Evolutionary conservation across 306 rosid species (phyloP), one percentile per base, ranked within the genome.

Genomic region (Begonia loranthoides): DNA sequence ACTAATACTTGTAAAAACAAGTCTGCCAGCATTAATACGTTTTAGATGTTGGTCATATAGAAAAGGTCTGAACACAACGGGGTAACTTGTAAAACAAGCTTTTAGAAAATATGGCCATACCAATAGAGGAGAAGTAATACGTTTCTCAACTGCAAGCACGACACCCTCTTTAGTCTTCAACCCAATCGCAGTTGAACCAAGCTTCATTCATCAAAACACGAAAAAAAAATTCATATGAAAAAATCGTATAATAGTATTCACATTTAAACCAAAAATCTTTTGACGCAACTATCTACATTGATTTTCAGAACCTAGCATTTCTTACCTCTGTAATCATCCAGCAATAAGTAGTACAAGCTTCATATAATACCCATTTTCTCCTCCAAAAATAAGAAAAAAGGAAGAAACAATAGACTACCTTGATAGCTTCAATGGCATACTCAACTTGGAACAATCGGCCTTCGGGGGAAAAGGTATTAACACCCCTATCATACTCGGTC

Each of bases 401-500:
- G 14, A 39, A 12, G 36, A 13, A 41, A 15, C 9, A 17, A 43
- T 15, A 33, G 28, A 51, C 17, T 49, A 82, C 97, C 95, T 90
- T 90, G 62, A 90, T 90, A 38, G 99, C 99, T 60, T 90, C 95
- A 13, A 90, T 90, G 54, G 99, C 99, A 77, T 90, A 86, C 69
- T 90, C 99, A 58, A 90, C 99, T 76, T 90, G 99, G 71, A 90
- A 90, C 67, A 90, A 72, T 52, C 95, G 82, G 6, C 99, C 95
- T 74, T 90, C 99, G 0, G 95, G 99, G 38, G 99, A 90, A 71
- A 90, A 90, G 21, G 99, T 90, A 65, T 90, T 90, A 40, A 90
- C 99, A 55, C 95, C 99, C 63, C 95, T 78, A 71, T 90, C 99
- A 76, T 90, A 90, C 80, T 90, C 95, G 19, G 99, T 90, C 77